phyloP scores from a whole-genome alignment of 306 rosid species.

The Herpetospermum pedunculosum region DNA sequence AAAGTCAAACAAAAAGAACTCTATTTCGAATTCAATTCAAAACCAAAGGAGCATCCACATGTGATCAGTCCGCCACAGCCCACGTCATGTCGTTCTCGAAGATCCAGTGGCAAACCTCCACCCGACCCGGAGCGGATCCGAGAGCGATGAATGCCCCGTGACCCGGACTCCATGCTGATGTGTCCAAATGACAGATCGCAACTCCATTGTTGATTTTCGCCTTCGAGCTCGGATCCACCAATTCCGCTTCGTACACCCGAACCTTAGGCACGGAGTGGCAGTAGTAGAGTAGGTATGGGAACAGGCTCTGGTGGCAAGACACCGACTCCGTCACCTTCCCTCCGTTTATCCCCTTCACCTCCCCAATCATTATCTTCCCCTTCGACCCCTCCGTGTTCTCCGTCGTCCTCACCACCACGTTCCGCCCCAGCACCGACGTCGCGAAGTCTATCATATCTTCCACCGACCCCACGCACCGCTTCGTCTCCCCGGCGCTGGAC shows the following conservation, averaged over 20 bases:
- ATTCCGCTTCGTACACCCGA: constrained; percentile 83
- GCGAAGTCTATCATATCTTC: constrained; percentile 96
- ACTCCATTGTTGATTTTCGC: constrained; percentile 62
- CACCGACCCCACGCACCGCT: constrained; percentile 70
- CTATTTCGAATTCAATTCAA: no score
- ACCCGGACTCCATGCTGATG: constrained; percentile 72
- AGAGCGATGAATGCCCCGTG: constrained; percentile 80
- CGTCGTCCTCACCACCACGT: constrained; percentile 51
- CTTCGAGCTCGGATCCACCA: constrained; percentile 49
- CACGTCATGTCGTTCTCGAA: constrained; percentile 91
- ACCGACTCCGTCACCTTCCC: constrained; percentile 77
- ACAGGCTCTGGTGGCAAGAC: constrained; percentile 90
- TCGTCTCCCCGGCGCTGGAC: constrained; percentile 64
- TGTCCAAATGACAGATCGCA: constrained; percentile 88
- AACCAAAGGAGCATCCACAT: no score
- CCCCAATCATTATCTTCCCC: constrained; percentile 41
- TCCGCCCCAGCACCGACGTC: constrained; percentile 69
- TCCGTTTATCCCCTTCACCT: constrained; percentile 58
- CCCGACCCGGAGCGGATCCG: constrained; percentile 76
- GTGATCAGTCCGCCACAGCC: constrained; percentile 63
- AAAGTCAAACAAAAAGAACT: no score
- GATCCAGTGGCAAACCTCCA: constrained; percentile 96
- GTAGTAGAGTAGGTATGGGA: constrained; percentile 77
- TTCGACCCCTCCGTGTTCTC: constrained; percentile 55
- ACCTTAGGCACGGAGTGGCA: constrained; percentile 95